Evolutionary conservation across 352 stramenopile genomes (phyloP), one percentile per base, ranked within the genome.

Genomic region (Phytophthora rubi): DNA sequence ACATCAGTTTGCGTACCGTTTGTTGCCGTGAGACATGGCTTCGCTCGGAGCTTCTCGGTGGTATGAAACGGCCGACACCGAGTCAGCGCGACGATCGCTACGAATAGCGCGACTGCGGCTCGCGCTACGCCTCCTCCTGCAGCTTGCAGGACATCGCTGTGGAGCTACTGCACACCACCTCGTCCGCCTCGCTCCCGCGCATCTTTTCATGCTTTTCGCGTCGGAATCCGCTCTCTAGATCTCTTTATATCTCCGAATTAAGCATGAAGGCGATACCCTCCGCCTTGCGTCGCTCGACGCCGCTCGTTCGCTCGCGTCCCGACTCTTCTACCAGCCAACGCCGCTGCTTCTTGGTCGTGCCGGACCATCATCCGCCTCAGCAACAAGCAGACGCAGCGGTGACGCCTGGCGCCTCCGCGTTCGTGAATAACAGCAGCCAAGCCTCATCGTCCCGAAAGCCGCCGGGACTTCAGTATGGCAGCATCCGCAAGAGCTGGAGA

Each of bases 401-500:
- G 42, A 78, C 59, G 48, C 71, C 65, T 57, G 61, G 61, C 5
- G 66, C 67, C n/a, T 61, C 60, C 8, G 55, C 54, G n/a, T 73
- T 73, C 33, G 53, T 64, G 51, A 65, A 58, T 32, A 62, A 57
- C 18, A 55, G 28, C 23, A 44, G 42, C 44, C 65, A 66, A 54
- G 9, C 21, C 3, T 63, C 52, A 2, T 23, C 67, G 37, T 71
- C 68, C 30, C 26, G 59, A n/a, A 73, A 64, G 52, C 60, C 64
- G 1, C 10, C 68, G n/a, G 65, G 62, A 7, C 9, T 75, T 2
- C 53, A 68, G 23, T 82, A 89, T 47, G 86, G 86, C 59, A 89
- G 80, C 65, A 70, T 94, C 39, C 83, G 83, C 3, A 84, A 76
- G 16, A 76, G 75, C 26, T 94, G 86, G 85, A 83, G 85, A 15